Evolutionary conservation across 352 stramenopile species (phyloP).

Genomic region (Globisporangium camurandrum): DNA sequence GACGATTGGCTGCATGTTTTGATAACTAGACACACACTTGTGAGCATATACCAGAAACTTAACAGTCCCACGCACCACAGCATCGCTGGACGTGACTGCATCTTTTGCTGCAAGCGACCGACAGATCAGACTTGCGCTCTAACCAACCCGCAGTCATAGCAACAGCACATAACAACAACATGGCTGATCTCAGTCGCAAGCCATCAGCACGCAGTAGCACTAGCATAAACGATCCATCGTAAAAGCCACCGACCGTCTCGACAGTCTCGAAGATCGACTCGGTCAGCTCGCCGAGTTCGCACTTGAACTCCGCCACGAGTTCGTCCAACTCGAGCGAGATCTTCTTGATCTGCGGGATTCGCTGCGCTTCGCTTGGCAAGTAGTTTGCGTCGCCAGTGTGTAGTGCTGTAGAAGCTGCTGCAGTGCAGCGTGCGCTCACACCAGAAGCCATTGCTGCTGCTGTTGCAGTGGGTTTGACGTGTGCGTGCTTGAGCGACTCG

Average conservation of each 20-base stretch:
- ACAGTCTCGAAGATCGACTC: conserved; percentile 45
- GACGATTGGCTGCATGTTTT: too few relatives aligned
- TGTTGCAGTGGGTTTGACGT: conserved; percentile 2
- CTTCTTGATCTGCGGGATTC: conserved; percentile 41
- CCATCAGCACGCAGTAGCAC: neutral
- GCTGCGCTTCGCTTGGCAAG: neutral
- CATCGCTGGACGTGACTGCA: conserved; percentile 8
- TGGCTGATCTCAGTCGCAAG: neutral
- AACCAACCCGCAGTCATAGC: neutral
- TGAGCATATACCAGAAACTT: too few relatives aligned
- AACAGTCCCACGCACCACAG: conserved; percentile 10
- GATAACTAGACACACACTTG: neutral
- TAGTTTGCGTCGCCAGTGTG: conserved; percentile 1
- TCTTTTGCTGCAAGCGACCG: conserved; percentile 5
- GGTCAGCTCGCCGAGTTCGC: conserved; percentile 41
- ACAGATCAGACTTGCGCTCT: conserved; percentile 10
- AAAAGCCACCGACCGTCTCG: conserved; percentile 18
- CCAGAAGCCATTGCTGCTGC: neutral
- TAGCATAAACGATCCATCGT: neutral
- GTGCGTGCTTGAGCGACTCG: conserved; percentile 11
- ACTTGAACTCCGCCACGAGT: conserved; percentile 36
- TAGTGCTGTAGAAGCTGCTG: neutral
- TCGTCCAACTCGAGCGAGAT: conserved; percentile 48
- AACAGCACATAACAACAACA: neutral
- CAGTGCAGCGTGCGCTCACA: neutral